Evolutionary conservation across 129 eudicot genomes (phyloP).

Genomic region (Deinandra increscens): DNA sequence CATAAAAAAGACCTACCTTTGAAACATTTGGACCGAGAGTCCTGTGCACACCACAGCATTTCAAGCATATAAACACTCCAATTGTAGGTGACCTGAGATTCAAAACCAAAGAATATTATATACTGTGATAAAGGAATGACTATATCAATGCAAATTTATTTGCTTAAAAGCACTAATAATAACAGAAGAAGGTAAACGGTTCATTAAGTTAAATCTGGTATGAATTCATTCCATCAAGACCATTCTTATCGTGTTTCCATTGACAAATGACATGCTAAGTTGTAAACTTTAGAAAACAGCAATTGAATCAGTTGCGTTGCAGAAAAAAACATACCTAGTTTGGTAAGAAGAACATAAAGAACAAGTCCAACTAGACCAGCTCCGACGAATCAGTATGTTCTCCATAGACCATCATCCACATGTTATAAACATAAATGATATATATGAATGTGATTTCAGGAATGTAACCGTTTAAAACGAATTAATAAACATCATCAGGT

Average conservation of each 20-base stretch:
- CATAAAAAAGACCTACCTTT: constrained; percentile 37
- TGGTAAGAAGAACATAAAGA: no score
- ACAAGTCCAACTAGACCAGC: no score
- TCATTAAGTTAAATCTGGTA: neutral
- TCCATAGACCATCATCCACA: no score
- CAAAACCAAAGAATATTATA: neutral
- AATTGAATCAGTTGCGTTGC: no score
- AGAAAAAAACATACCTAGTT: no score
- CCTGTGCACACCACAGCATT: constrained; percentile 89
- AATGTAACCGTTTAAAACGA: no score
- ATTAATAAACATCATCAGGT: no score
- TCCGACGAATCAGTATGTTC: no score
- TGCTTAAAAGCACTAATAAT: constrained; percentile 5
- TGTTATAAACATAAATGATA: no score
- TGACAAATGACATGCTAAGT: neutral
- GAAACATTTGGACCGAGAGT: constrained; percentile 76
- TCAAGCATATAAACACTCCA: constrained; percentile 89
- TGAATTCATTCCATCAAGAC: neutral
- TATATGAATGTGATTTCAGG: no score
- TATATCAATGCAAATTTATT: neutral
- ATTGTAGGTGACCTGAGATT: constrained; percentile 81
- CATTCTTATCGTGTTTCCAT: constrained; percentile 7
- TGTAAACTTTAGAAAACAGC: neutral
- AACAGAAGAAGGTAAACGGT: neutral
- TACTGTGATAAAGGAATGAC: neutral